Base-by-base conservation (phyloP, 805 yeast species). In the Wickerhamiella cacticola region DNA sequence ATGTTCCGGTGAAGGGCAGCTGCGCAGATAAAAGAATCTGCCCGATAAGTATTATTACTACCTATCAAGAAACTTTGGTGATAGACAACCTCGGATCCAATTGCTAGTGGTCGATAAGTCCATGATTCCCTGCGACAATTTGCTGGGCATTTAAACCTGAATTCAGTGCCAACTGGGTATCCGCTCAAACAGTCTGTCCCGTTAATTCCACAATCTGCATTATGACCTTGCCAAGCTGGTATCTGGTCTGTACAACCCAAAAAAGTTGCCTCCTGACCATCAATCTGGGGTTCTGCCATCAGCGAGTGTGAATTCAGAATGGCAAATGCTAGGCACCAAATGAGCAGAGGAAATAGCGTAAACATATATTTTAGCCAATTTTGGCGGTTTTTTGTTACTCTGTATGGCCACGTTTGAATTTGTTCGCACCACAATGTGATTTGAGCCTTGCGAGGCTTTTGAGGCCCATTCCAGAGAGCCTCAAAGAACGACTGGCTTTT, bases 1-100 rank as follows among this genome's bases (percentile, higher is more conserved):
- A 79, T 62, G 1, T 96, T 96, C 1, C 88, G 78, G 63, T 88
- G 96, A 3, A 83, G 75, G 0, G 92, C 96, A 2, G 96, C 82
- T 0, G 87, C 89, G 61, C 97, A 88, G 0, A 89, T 80, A 56
- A 70, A 87, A 1, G 95, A 84, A 64, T 88, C 97, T 0, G 85
- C 88, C 53, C 97, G 69, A 59, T 86, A 88, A 0, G 49, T 29
- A 16, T 57, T 58, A 1, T 88, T 88, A 15, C 95, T 94, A 2
- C 96, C 96, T 22, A 88, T 74, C 26, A 77, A 75, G 56, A 70
- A 84, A 1, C 82, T 82, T 46, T 78, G 63, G 59, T 88, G 84
- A 59, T 83, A 82, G 21, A 81, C 68, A 53, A 75, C 64, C 48
- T 75, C 66, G 45, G 71, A 71, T 0, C 96, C 96, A 0, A 85